Percentiles rank a stretch among this genome's conserved stretches.
These are phyloP conservation scores for Fusarium subtropicale DNA, from an alignment of 2,329 filamentous ascomycete genomes.

Conservation along the genomic window DNA sequence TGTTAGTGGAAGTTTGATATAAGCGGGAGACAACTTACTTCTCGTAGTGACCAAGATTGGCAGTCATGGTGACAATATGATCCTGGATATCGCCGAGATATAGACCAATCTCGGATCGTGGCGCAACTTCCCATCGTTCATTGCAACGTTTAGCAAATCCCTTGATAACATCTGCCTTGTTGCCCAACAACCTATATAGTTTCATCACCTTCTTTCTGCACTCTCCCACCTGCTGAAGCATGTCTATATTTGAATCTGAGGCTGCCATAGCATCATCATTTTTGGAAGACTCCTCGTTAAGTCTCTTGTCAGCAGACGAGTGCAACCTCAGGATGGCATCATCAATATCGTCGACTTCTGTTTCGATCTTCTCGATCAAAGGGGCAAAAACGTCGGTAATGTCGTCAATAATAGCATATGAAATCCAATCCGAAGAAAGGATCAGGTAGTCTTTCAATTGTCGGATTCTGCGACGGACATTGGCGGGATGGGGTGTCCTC, in stretches of 20 bases:
- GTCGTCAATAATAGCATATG: conserved; percentile 97
- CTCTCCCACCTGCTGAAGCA: conserved; percentile 92
- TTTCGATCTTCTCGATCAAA: conserved; percentile 90
- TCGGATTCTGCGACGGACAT: conserved; percentile 91
- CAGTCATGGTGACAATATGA: conserved; percentile 99
- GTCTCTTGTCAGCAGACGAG: conserved; percentile 62
- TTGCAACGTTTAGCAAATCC: conserved; percentile 98
- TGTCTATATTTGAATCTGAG: conserved; percentile 73
- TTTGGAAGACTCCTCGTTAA: conserved; percentile 59
- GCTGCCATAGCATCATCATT: conserved; percentile 58
- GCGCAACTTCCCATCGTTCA: conserved; percentile 96
- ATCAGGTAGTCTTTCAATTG: conserved; percentile 95
- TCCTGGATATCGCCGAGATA: conserved; percentile 99
- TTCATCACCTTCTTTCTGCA: conserved; percentile 98
- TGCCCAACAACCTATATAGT: conserved; percentile 89
- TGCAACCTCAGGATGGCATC: conserved; percentile 89
- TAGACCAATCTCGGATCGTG: conserved; percentile 93
- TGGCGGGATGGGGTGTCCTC: conserved; percentile 95
- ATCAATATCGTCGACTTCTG: conserved; percentile 97
- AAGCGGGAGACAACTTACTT: conserved; percentile 69
- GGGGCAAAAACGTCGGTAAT: conserved; percentile 97
- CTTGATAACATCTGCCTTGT: conserved; percentile 99
- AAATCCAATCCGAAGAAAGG: conserved; percentile 96
- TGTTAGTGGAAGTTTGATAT: conserved; percentile 14
- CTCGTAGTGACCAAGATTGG: conserved; percentile 94